Base-by-base conservation (phyloP, 768 basidiomycete species). In the Rhodotorula babjevae region DNA sequence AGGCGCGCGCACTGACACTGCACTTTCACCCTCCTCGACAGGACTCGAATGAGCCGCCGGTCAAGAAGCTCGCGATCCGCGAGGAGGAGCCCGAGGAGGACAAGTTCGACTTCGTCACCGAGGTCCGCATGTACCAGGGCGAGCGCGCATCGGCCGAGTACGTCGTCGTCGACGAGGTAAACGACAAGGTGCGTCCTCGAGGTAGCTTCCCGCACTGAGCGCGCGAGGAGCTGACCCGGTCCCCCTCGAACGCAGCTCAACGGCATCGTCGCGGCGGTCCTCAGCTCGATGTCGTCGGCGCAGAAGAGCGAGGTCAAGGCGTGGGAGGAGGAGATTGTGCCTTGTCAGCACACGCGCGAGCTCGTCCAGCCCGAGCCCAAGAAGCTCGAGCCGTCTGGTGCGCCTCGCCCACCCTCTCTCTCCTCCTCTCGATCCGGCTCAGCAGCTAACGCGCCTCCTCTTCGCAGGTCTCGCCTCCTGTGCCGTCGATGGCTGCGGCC, bases 231-330 rank as follows among this genome's bases (percentile, higher is more conserved):
- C 65, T 78, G 77, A 44, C 63, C 72, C 53, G 19, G 40, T 19
- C 29, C 56, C 8, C 6, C 33, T 21, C 7, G 80, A 7, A 81
- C 83, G 72, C 52, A 72, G 61, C 57, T 68, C 23, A 49, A 31
- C 84, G 78, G 82, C 0, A 82, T 93, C 18, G 83, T 87, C 9
- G 85, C 88, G 31, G 87, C 86, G 0, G 84, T 95, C 67, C 88
- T 96, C 87, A 83, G 85, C 3, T 88, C 93, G 3, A 83, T 92
- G 77, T 92, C 93, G 0, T 94, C 92, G 3, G 90, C 92, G 0
- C 90, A 93, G 61, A 90, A 95, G 79, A 92, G 90, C 0, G 93
- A 97, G 78, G 90, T 99, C 61, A 90, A 96, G 81, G 90, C 96
- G 12, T 99, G 96, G 96, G 93, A 98, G 80, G 94, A 97, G 80